Conservation (phyloP, 2,329 filamentous ascomycete genomes). For the Talaromyces sp. region DNA sequence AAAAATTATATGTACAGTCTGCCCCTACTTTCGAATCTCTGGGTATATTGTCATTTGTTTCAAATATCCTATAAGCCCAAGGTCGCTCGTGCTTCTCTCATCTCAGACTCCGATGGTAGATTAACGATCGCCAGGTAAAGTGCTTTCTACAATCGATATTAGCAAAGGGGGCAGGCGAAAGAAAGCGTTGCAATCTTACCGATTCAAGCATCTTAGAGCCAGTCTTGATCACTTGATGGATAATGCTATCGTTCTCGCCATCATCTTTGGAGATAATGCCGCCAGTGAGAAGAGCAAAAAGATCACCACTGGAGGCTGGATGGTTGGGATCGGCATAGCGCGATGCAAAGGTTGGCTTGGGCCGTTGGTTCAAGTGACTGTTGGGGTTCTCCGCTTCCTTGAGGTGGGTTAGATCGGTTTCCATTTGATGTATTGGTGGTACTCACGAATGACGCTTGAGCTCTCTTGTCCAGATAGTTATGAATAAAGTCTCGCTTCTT, state of each 20-base stretch:
- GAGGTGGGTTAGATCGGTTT: too few species aligned
- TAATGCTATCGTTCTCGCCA: constrained; percentile 12
- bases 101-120: constrained; percentile 50
- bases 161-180: too few species aligned
- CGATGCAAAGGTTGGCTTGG: constrained; percentile 46
- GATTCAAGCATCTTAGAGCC: constrained; percentile 34
- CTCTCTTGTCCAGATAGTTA: constrained; percentile 54
- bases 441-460: constrained; percentile 50
- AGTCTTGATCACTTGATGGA: constrained; percentile 9
- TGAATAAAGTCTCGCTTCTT: constrained; percentile 40
- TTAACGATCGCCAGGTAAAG: constrained; percentile 57
- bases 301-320: constrained; percentile 52
- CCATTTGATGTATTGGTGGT: neutral
- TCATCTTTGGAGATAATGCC: constrained; percentile 39
- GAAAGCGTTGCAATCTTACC: constrained; percentile 23
- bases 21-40: too few species aligned
- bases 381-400: constrained; percentile 45
- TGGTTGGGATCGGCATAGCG: constrained; percentile 57
- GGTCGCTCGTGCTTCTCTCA: constrained; percentile 26
- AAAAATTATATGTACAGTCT: too few species aligned
- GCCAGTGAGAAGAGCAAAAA: constrained; percentile 52
- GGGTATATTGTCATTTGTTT: too few species aligned
- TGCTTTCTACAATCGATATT: constrained; percentile 42
- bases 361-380: constrained; percentile 39
- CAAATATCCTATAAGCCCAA: neutral